Conservation (phyloP, 768 basidiomycete species). For the Kwoniella bestiolae region DNA sequence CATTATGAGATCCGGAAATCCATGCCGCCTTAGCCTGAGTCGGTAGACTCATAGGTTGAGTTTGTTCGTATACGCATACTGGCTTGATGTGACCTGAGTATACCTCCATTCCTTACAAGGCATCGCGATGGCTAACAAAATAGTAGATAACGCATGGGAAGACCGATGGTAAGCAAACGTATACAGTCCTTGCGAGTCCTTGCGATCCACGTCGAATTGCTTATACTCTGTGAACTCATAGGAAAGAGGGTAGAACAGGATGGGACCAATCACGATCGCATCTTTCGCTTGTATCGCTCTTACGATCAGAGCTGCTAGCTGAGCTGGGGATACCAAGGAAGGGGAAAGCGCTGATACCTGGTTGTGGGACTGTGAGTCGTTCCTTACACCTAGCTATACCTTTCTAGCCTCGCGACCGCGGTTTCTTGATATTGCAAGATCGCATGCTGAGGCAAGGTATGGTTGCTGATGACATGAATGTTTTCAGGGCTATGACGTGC, state of each 20-base stretch:
- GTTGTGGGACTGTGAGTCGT: slow-evolving; percentile 36
- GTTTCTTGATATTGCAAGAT: too few relatives aligned
- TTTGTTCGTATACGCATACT: too few relatives aligned
- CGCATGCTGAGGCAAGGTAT: neutral
- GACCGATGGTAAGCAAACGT: slow-evolving; percentile 28
- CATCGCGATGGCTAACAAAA: neutral
- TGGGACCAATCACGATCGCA: slow-evolving; percentile 42
- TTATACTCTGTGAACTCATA: too few relatives aligned
- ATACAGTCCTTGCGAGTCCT: too few relatives aligned
- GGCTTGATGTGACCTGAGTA: too few relatives aligned
- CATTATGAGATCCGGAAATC: too few relatives aligned
- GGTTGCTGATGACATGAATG: neutral
- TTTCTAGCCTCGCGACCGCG: too few relatives aligned
- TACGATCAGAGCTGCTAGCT: slow-evolving; percentile 1
- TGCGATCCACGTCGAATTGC: too few relatives aligned
- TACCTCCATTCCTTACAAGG: too few relatives aligned
- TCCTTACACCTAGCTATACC: neutral
- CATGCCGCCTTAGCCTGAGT: too few relatives aligned
- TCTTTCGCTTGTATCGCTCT: slow-evolving; percentile 19
- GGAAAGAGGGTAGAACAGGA: slow-evolving; percentile 31
- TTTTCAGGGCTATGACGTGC: slow-evolving; percentile 51
- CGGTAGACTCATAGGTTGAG: too few relatives aligned
- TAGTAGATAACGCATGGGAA: slow-evolving; percentile 26
- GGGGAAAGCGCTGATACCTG: slow-evolving; percentile 41
- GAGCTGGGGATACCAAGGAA: slow-evolving; percentile 30